Evolutionary conservation across 2,329 filamentous ascomycete genomes (phyloP).

Genomic region (Fusarium staphyleae): DNA sequence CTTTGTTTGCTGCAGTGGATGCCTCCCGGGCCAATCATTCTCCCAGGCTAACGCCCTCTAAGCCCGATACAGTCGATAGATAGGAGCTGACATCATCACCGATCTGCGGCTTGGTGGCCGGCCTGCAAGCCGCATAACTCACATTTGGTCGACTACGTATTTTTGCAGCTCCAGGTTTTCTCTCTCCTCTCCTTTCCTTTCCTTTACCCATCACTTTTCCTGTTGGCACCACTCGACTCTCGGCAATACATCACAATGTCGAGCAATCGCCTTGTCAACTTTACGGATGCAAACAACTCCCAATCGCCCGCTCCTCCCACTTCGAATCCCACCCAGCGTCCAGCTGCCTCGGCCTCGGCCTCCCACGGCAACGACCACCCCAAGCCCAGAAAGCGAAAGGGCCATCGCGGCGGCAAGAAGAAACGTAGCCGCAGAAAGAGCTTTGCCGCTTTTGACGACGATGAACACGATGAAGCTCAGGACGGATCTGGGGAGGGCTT

Average conservation of each 20-base stretch:
- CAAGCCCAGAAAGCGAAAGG: constrained; percentile 67
- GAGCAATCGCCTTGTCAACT: constrained; percentile 44
- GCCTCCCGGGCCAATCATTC: constrained; percentile 2
- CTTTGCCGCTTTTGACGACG: constrained; percentile 72
- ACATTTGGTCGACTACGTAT: constrained; percentile 12
- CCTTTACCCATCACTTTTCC: not conserved
- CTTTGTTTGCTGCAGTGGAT: not conserved
- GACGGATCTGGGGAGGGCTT: constrained; percentile 51
- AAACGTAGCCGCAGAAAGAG: constrained; percentile 79
- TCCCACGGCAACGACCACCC: constrained; percentile 24
- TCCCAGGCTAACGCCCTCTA: not conserved
- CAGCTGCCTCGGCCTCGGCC: constrained; percentile 27
- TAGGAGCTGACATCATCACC: constrained; percentile 44
- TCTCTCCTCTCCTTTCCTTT: not conserved
- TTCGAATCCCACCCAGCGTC: constrained; percentile 17
- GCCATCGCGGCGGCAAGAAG: constrained; percentile 79
- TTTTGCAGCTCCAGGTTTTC: constrained; percentile 5
- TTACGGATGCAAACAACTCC: constrained; percentile 30
- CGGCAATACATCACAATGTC: constrained; percentile 39
- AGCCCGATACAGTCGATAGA: constrained; percentile 6
- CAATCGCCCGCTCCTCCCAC: constrained; percentile 13
- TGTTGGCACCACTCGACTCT: not conserved
- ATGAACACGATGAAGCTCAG: constrained; percentile 52
- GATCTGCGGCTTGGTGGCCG: constrained; percentile 6
- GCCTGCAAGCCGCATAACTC: not conserved